Evolutionary conservation across 257 asterid genomes (phyloP).

Genomic region (Leonotis leonurus): DNA sequence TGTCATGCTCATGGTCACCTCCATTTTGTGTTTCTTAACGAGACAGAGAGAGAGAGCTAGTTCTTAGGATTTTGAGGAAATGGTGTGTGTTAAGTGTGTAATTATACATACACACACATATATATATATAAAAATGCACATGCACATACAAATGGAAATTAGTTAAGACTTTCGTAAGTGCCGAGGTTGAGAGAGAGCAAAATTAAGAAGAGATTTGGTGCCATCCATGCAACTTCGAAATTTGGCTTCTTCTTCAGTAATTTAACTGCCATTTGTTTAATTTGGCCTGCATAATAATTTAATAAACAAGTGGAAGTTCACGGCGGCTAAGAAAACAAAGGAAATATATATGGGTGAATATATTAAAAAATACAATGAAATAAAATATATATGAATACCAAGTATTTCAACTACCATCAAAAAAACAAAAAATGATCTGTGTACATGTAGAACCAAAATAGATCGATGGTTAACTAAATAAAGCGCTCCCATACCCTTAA

Average conservation of each 20-base stretch:
- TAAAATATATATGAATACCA: no score
- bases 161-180: background rate
- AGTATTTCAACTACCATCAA: no score
- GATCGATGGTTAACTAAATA: no score
- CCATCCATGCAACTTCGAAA: background rate
- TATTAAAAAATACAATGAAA: no score
- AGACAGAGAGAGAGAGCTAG: slow-evolving; percentile 5
- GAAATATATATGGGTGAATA: no score
- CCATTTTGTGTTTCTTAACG: background rate
- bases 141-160: background rate
- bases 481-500: no score
- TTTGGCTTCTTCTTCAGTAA: background rate
- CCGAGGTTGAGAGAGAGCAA: background rate
- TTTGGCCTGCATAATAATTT: slow-evolving; percentile 7
- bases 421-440: no score
- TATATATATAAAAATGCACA: background rate
- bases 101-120: background rate
- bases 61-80: background rate
- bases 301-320: background rate
- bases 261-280: background rate
- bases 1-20: slow-evolving; percentile 12
- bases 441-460: no score
- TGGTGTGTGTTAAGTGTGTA: background rate
- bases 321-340: background rate
- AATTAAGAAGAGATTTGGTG: background rate